Evolutionary conservation across 1,139 yeast species (phyloP).

Genomic region (Meyerozyma guilliermondii): DNA sequence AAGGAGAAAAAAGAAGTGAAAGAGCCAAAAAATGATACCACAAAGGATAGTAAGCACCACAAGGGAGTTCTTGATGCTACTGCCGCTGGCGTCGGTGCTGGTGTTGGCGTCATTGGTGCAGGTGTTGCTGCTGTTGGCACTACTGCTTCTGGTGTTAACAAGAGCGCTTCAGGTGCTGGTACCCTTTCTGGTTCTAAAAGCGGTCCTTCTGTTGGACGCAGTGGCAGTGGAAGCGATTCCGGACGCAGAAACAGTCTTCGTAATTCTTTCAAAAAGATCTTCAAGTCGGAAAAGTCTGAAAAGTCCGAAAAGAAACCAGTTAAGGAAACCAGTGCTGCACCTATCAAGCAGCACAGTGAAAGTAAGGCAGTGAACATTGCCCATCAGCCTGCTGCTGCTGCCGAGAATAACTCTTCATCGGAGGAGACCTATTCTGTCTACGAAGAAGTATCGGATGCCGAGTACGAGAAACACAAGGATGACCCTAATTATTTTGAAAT

Average conservation of each 20-base stretch:
- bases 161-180: constrained; percentile 6
- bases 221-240: constrained; percentile 5
- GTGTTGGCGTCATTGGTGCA: constrained; percentile 7
- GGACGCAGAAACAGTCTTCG: constrained; percentile 12
- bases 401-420: constrained; percentile 9
- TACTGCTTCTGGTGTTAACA: constrained; percentile 2
- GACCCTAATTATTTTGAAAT: constrained; percentile 51
- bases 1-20: constrained; percentile 4
- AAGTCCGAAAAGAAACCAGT: constrained; percentile 4
- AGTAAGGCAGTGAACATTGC: constrained; percentile 6
- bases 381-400: constrained; percentile 12
- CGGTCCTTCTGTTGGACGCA: constrained; percentile 5
- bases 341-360: constrained; percentile 2
- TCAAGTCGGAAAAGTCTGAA: constrained; percentile 8
- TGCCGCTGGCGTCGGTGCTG: constrained; percentile 7
- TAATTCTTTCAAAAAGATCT: constrained; percentile 19
- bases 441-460: constrained; percentile 48
- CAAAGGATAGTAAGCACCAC: constrained; percentile 7
- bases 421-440: constrained; percentile 39
- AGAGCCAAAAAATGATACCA: constrained; percentile 4
- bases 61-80: neutral
- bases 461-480: constrained; percentile 37
- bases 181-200: constrained; percentile 4
- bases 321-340: constrained; percentile 4
- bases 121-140: constrained; percentile 5